Conservation (phyloP, 208 protist genomes). For the Acanthamoeba triangularis region DNA sequence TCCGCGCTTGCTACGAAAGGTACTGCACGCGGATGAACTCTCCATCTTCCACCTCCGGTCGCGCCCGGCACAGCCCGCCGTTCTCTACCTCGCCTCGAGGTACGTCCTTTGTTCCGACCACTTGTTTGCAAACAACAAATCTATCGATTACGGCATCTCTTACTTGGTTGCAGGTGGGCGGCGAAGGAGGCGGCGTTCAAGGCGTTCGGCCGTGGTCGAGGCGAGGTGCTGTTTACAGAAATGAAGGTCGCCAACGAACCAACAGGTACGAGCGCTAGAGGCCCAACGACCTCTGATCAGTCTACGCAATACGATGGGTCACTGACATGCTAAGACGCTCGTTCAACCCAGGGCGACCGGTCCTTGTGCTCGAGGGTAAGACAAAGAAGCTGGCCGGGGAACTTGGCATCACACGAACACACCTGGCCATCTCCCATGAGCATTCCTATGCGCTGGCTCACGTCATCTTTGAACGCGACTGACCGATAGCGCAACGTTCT, state of each 20-base stretch:
- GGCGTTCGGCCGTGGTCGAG: slow-evolving; percentile 57
- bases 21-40: slow-evolving; percentile 60
- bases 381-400: neutral
- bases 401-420: slow-evolving; percentile 54
- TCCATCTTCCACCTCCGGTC: neutral
- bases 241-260: slow-evolving; percentile 50
- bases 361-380: slow-evolving; percentile 49
- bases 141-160: neutral
- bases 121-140: neutral
- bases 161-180: slow-evolving; percentile 56
- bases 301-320: neutral
- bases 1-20: slow-evolving; percentile 46
- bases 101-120: neutral
- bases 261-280: neutral
- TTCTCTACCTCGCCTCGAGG: slow-evolving; percentile 49
- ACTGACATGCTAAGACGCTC: too few species aligned
- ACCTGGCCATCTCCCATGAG: slow-evolving; percentile 66
- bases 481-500: neutral
- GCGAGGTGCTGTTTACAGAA: slow-evolving; percentile 59
- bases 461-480: slow-evolving; percentile 63
- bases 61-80: neutral
- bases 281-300: neutral
- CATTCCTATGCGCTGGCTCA: slow-evolving; percentile 24
- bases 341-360: neutral
- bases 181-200: slow-evolving; percentile 74